These are phyloP conservation scores for Penicillium italicum DNA, from an alignment of 2,329 filamentous ascomycete genomes.

Conservation along the genomic window DNA sequence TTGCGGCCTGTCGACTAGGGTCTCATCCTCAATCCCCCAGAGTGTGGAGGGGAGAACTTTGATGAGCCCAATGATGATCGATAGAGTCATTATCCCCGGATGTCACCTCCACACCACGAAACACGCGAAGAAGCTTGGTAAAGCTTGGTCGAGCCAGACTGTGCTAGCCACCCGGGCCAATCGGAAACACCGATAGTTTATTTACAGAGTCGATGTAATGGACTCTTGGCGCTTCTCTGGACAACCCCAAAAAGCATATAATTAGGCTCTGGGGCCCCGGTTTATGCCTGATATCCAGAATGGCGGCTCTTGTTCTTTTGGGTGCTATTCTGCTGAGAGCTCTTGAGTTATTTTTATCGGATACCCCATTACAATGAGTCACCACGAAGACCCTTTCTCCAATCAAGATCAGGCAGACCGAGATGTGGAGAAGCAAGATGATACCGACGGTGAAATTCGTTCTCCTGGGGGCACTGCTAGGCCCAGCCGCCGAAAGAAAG, in stretches of 20 bases:
- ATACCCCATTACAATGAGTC: conserved; percentile 11
- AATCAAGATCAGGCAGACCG: conserved; percentile 5
- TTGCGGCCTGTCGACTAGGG: conserved; percentile 15
- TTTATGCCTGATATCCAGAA: background rate
- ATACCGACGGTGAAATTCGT: conserved; percentile 6
- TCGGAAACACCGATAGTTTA: conserved; percentile 12
- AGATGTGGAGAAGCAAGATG: conserved; percentile 22
- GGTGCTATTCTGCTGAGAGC: background rate
- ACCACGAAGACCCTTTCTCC: conserved; percentile 1
- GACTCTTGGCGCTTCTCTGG: background rate
- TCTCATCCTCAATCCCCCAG: background rate
- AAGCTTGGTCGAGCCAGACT: conserved; percentile 9
- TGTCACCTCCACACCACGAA: conserved; percentile 21
- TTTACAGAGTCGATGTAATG: background rate
- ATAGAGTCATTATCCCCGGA: conserved; percentile 24
- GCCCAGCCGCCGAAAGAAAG: conserved; percentile 9
- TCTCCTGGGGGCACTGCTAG: conserved; percentile 13
- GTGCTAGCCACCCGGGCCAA: conserved; percentile 15
- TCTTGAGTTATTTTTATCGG: background rate
- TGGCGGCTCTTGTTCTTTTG: background rate
- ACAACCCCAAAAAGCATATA: conserved; percentile 1
- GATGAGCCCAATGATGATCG: conserved; percentile 15
- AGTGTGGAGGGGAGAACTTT: conserved; percentile 5
- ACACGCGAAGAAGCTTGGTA: conserved; percentile 11
- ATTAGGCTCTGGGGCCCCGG: background rate